phyloP scores from a whole-genome alignment of 129 eudicot genomes.

The Smallanthus sonchifolius region DNA sequence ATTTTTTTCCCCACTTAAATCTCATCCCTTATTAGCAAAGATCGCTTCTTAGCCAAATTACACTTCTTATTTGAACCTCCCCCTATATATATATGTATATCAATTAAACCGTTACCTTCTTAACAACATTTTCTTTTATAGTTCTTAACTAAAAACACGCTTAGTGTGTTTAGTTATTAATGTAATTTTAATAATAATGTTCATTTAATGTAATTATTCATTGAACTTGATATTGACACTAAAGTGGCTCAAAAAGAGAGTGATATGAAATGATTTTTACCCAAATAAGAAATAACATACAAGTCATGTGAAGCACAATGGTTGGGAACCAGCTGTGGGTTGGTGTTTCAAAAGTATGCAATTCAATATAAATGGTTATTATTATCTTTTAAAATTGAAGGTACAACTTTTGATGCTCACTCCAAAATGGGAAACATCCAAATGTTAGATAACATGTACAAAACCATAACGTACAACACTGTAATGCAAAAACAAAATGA shows the following conservation, averaged over 20 bases:
- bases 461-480: constrained; percentile 14
- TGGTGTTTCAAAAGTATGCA: constrained; percentile 17
- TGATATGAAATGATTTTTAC: background rate
- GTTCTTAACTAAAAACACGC: background rate
- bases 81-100: too few species aligned
- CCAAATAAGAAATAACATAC: background rate
- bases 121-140: too few species aligned
- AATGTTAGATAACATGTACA: constrained; percentile 25
- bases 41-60: too few species aligned
- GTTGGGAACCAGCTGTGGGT: constrained; percentile 20
- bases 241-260: background rate
- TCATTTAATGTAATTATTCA: background rate
- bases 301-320: background rate
- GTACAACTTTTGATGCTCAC: constrained; percentile 32
- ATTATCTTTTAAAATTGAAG: constrained; percentile 27
- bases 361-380: constrained; percentile 19
- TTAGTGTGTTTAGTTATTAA: background rate
- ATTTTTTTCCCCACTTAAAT: too few species aligned
- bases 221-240: background rate
- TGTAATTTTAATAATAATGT: background rate
- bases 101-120: too few species aligned
- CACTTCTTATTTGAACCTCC: too few species aligned
- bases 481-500: constrained; percentile 22
- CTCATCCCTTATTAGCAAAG: too few species aligned
- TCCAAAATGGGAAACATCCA: constrained; percentile 33